Evolutionary conservation across 1,139 yeast species (phyloP), one percentile per base, ranked within the genome.

Genomic region (Geotrichum bryndzae): DNA sequence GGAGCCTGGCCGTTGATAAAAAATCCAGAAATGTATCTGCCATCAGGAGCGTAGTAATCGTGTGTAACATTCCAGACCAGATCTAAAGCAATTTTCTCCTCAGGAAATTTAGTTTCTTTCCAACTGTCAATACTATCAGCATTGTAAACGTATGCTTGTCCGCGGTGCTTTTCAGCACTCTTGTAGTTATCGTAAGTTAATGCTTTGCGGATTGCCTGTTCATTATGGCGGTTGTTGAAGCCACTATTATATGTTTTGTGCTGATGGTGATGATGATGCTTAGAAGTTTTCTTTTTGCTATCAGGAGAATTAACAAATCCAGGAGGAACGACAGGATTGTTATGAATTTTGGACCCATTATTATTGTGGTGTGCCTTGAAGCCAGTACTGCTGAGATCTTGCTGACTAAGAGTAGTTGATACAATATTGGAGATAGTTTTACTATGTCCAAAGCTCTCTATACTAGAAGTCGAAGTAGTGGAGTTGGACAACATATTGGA

Each of bases 1-100:
- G 79, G 79, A 0, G 74, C 68, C 55, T 69, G 69, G 3, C 75
- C 77, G 61, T 76, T 76, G 50, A 76, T 68, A 22, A 68, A 61
- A 57, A 68, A 69, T 15, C 69, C 68, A 51, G 65, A 65, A 45
- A 66, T 64, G 60, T 65, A 70, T 23, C 58, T 63, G 6, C 74
- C 75, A 27, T 69, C 75, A 4, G 68, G 67, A 22, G 66, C 66
- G n/a, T 41, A 41, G 41, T 57, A 59, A 35, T 63, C 62, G n/a
- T 60, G 61, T 1, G 68, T 66, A 7, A 64, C 45, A 31, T 66
- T 66, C 64, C 59, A 59, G 13, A 33, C 57, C 15, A 56, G 18
- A 18, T 51, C 58, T 25, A 38, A n/a, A 7, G 53, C 56, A 33
- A 59, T 56, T 35, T 59, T 22, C 1, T 11, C 57, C 3, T 59